These are phyloP conservation scores for Pholiota microspora DNA, from an alignment of 768 basidiomycete species.

Conservation along the genomic window DNA sequence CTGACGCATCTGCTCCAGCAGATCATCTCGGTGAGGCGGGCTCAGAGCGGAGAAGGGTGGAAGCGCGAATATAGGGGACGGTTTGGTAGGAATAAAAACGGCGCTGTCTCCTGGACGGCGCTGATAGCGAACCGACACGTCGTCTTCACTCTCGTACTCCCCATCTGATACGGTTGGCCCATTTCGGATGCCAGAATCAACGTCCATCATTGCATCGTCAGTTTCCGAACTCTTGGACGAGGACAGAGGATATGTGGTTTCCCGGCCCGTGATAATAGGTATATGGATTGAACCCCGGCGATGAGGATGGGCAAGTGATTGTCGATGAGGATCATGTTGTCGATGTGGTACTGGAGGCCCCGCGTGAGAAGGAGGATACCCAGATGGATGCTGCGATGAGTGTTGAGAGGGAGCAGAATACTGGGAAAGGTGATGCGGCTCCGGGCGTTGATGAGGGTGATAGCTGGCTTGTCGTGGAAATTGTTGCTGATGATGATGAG, in stretches of 20 bases:
- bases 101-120: conserved; percentile 38
- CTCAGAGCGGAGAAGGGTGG: conserved; percentile 41
- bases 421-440: not conserved
- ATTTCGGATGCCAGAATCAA: conserved; percentile 32
- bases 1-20: conserved; percentile 61
- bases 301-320: not conserved
- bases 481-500: conserved; percentile 5
- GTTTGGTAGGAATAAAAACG: conserved; percentile 27
- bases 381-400: conserved; percentile 8
- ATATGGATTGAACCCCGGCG: not conserved
- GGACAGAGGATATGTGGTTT: conserved; percentile 17
- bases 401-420: not conserved
- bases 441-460: conserved; percentile 6
- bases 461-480: conserved; percentile 6
- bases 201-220: conserved; percentile 34
- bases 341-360: not conserved
- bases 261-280: not conserved
- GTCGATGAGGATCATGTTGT: conserved; percentile 5
- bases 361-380: not conserved
- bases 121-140: conserved; percentile 44
- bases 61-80: conserved; percentile 35
- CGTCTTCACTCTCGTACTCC: conserved; percentile 71
- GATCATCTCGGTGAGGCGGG: conserved; percentile 32
- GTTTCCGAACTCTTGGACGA: conserved; percentile 36
- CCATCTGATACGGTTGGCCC: conserved; percentile 40